A percentile compares a stretch with the other conserved stretches of the same genome.
Conservation (phyloP, 148 eudicot species). For the Silene uniflora region DNA sequence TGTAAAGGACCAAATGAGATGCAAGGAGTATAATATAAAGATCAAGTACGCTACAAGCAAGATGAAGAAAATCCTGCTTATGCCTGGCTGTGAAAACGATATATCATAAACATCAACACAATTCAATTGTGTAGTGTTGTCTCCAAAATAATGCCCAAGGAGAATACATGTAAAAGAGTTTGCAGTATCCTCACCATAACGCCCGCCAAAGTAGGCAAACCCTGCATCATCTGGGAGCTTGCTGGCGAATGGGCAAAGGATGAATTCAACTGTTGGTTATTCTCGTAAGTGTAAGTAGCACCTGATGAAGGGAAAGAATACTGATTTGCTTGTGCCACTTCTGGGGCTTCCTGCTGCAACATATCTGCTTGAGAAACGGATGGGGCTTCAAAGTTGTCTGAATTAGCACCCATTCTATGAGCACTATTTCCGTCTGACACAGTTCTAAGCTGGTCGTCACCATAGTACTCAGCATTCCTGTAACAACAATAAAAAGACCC, state of each 20-base stretch:
- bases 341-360: conserved; percentile 56
- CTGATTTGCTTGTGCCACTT: conserved; percentile 53
- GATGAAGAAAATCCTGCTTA: neutral
- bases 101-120: neutral
- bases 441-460: conserved; percentile 60
- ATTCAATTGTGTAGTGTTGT: neutral
- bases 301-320: conserved; percentile 66
- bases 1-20: neutral
- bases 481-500: conserved; percentile 13
- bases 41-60: neutral
- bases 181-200: conserved; percentile 48
- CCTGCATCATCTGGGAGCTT: conserved; percentile 72
- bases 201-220: conserved; percentile 53
- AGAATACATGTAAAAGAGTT: neutral
- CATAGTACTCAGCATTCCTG: conserved; percentile 78
- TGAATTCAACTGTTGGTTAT: conserved; percentile 55
- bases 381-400: conserved; percentile 55
- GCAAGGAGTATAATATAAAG: neutral
- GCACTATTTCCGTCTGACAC: conserved; percentile 50
- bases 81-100: neutral
- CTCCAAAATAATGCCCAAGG: neutral
- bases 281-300: conserved; percentile 65
- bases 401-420: conserved; percentile 50
- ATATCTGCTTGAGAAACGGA: conserved; percentile 59
- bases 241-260: conserved; percentile 51